phyloP scores from a whole-genome alignment of 352 stramenopile species.

The Pilasporangium apinafurcum region DNA sequence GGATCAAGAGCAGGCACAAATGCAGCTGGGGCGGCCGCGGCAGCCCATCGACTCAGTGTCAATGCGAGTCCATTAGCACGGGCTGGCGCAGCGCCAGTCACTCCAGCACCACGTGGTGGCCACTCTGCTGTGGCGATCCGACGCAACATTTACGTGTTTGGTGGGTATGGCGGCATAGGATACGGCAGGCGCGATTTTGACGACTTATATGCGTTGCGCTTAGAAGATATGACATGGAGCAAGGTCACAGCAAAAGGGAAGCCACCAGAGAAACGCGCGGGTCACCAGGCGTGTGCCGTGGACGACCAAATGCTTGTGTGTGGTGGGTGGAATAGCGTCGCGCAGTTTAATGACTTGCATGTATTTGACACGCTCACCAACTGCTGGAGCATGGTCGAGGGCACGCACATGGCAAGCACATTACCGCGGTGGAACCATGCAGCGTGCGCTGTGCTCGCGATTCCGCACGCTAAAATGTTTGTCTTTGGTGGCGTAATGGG shows the following conservation, averaged over 20 bases:
- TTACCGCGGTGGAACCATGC: conserved; percentile 94
- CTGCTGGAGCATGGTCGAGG: conserved; percentile 83
- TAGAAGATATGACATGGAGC: conserved; percentile 83
- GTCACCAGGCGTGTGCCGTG: conserved; percentile 88
- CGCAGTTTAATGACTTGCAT: conserved; percentile 95
- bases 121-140: conserved; percentile 87
- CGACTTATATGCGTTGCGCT: conserved; percentile 87
- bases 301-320: conserved; percentile 91
- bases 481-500: conserved; percentile 94
- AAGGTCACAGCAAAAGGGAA: conserved; percentile 86
- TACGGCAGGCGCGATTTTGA: conserved; percentile 93
- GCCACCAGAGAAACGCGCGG: conserved; percentile 86
- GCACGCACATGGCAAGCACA: conserved; percentile 58
- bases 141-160: conserved; percentile 89
- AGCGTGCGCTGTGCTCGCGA: conserved; percentile 89
- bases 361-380: conserved; percentile 86
- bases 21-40: conserved; percentile 42
- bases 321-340: conserved; percentile 92
- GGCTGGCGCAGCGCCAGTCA: conserved; percentile 29
- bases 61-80: no score
- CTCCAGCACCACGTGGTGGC: conserved; percentile 80
- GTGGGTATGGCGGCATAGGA: conserved; percentile 91
- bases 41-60: conserved; percentile 9
- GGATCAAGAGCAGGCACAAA: conserved; percentile 11
- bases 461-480: conserved; percentile 95